Evolutionary conservation across 2,329 filamentous ascomycete genomes (phyloP).

Genomic region (Beauveria medogensis): DNA sequence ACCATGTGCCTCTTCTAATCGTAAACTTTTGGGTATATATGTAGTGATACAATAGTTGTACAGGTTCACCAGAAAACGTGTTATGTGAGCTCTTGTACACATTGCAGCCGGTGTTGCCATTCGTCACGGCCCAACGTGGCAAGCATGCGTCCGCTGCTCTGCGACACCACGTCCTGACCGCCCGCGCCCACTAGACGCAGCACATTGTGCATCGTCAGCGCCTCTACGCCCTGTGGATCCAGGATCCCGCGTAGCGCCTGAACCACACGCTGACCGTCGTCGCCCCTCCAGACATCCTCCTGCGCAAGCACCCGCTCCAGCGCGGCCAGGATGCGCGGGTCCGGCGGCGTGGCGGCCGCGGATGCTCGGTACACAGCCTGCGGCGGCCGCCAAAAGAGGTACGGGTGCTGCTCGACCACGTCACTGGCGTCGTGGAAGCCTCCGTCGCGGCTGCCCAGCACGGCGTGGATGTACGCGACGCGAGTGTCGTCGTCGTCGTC

Average conservation of each 20-base stretch:
- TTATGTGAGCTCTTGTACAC: background rate
- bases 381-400: constrained; percentile 31
- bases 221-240: constrained; percentile 13
- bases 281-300: background rate
- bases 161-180: constrained; percentile 19
- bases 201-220: constrained; percentile 19
- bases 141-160: constrained; percentile 24
- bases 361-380: constrained; percentile 20
- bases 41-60: constrained; percentile 4
- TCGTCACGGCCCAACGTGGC: constrained; percentile 28
- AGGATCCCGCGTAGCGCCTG: constrained; percentile 13
- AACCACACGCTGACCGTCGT: constrained; percentile 13
- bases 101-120: constrained; percentile 21
- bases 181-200: constrained; percentile 26
- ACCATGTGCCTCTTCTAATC: background rate
- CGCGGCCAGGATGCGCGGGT: constrained; percentile 17
- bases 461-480: constrained; percentile 17
- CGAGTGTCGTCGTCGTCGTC: constrained; percentile 2
- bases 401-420: constrained; percentile 24
- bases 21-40: background rate
- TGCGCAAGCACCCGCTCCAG: constrained; percentile 19
- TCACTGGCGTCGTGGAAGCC: constrained; percentile 17
- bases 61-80: background rate
- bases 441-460: constrained; percentile 18
- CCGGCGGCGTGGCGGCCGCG: constrained; percentile 16